Evolutionary conservation across 148 eudicot genomes (phyloP).

Genomic region (Beta vulgaris): DNA sequence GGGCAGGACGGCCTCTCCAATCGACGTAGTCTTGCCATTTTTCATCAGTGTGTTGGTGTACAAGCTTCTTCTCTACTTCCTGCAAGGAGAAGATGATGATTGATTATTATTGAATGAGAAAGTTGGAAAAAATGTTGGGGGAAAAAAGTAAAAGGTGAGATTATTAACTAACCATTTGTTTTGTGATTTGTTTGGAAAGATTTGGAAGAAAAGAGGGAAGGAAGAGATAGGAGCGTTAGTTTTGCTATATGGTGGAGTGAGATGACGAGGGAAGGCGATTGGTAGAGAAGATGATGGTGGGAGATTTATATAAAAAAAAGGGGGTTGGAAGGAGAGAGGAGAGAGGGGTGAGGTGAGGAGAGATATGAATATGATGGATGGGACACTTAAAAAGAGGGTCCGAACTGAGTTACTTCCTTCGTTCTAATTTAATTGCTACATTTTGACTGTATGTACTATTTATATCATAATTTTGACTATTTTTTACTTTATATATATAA

Average conservation of each 20-base stretch:
- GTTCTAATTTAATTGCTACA: too few relatives aligned
- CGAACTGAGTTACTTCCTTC: too few relatives aligned
- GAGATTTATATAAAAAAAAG: neutral
- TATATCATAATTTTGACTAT: too few relatives aligned
- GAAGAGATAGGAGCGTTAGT: neutral
- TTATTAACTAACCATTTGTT: neutral
- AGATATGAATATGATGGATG: too few relatives aligned
- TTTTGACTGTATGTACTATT: too few relatives aligned
- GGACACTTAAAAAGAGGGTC: neutral
- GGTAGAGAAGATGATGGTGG: slow-evolving; percentile 1
- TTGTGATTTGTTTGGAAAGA: neutral
- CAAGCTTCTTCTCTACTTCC: slow-evolving; percentile 32
- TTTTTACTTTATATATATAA: too few relatives aligned
- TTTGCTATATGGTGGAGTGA: neutral
- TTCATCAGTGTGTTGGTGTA: slow-evolving; percentile 18
- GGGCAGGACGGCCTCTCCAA: slow-evolving; percentile 33
- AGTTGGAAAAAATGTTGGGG: too few relatives aligned
- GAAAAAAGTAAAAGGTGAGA: too few relatives aligned
- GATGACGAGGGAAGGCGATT: neutral
- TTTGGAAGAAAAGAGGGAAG: neutral
- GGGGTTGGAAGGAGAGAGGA: neutral
- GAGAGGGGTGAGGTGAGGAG: neutral
- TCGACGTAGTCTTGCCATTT: slow-evolving; percentile 38
- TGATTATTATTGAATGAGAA: neutral
- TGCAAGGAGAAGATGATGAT: slow-evolving; percentile 1